Evolutionary conservation across 139 green algal species (phyloP), one percentile per base, ranked within the genome.

Genomic region (Chlorella ohadii): DNA sequence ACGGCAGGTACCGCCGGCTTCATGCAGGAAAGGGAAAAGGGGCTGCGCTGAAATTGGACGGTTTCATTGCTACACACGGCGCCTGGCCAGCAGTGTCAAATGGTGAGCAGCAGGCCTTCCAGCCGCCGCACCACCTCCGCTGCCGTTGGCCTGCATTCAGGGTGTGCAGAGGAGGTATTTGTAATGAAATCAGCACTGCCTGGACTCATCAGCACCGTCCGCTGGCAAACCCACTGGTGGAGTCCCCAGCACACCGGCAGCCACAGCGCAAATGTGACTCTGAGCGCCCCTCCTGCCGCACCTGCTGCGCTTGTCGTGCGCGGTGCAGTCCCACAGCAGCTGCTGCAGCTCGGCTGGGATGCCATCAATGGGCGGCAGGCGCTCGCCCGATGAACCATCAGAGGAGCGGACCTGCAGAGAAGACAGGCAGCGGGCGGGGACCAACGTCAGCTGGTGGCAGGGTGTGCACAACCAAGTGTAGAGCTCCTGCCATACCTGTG

Each of bases 281-380:
- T n/a, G n/a, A 23, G 17, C 33, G 28, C 4, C 38, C 12, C 25
- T 20, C 7, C 12, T 19, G 13, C 5, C 72, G 15, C 38, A 83
- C 77, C 59, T 74, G 36, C 25, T 13, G 36, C 33, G 77, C 22
- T 64, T 41, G 61, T 59, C 25, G 38, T 63, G 38, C 33, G 44
- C 27, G 36, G 61, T 83, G 61, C 77, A 83, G 77, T 72, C 77
- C 59, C 28, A 41, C 4, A 83, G 38, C 4, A 83, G 77, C 23
- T 59, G 36, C 28, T 68, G 77, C 27, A 47, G 63, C 23, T 27
- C 27, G 16, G 34, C 27, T 15, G 77, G 77, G 77, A 64, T 74
- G 25, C 38, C 77, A 38, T 27, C 28, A 27, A 63, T 41, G 22
- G 28, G 36, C 12, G 61, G 56, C 59, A 72, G 61, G 27, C 61